These are phyloP conservation scores for Rubus parviflorus DNA, from an alignment of 306 rosid species.

Conservation along the genomic window DNA sequence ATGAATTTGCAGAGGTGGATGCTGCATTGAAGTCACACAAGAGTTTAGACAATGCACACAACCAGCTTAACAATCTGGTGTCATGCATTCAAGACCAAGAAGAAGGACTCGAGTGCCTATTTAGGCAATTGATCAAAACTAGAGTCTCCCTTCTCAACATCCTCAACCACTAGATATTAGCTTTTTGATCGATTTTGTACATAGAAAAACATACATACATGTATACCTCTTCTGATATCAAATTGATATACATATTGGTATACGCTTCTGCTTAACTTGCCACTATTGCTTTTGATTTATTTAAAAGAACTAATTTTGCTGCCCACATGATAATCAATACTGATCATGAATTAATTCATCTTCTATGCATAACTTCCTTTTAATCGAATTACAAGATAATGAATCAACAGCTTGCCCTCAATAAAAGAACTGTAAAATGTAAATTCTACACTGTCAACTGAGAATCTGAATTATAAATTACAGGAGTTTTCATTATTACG, in stretches of 20 bases:
- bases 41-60: conserved; percentile 17
- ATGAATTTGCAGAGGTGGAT: conserved; percentile 1
- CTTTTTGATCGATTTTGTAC: background rate
- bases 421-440: background rate
- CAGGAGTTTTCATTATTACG: background rate
- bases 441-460: background rate
- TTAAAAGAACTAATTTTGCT: background rate
- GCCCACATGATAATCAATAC: background rate
- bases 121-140: conserved; percentile 31
- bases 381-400: background rate
- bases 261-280: background rate
- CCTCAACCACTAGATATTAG: conserved; percentile 20
- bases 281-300: background rate
- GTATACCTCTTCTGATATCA: background rate
- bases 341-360: background rate
- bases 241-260: background rate
- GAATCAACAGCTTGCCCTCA: background rate
- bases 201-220: background rate
- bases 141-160: conserved; percentile 44
- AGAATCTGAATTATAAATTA: background rate
- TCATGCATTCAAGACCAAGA: conserved; percentile 31
- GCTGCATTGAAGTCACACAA: background rate
- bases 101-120: conserved; percentile 25
- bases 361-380: background rate
- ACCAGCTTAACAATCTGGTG: conserved; percentile 13